phyloP scores from a whole-genome alignment of 2,329 filamentous ascomycete species.

The Didymella sp. region DNA sequence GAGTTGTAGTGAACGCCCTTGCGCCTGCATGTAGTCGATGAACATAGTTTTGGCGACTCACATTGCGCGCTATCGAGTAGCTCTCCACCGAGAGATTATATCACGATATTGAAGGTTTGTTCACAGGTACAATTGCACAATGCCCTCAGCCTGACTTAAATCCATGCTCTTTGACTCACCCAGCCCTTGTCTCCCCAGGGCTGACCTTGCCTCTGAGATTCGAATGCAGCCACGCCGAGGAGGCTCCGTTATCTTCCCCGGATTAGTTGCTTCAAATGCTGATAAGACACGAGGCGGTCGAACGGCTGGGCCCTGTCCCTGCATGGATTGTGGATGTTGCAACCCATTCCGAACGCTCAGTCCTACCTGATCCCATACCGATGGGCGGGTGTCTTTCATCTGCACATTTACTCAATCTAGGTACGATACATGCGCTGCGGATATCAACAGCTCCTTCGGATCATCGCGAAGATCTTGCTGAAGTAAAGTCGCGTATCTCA shows the following conservation, averaged over 20 bases:
- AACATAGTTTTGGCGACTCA: background rate
- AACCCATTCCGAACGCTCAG: background rate
- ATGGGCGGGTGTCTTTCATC: background rate
- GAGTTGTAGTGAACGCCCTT: background rate
- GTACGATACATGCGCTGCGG: background rate
- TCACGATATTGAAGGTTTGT: background rate
- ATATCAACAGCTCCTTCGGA: background rate
- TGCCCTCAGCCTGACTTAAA: background rate
- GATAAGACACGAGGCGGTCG: conserved; percentile 34
- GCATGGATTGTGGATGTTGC: conserved; percentile 7
- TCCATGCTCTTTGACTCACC: conserved; percentile 20
- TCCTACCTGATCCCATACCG: background rate
- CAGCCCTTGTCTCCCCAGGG: conserved; percentile 21
- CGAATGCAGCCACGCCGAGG: conserved; percentile 19
- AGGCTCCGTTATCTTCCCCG: conserved; percentile 29
- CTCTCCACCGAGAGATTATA: background rate
- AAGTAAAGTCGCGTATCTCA: background rate
- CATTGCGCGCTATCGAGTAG: background rate
- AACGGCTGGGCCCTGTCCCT: conserved; percentile 16
- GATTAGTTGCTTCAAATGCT: conserved; percentile 35
- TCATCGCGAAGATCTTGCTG: background rate
- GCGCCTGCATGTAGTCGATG: no score
- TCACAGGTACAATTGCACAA: background rate
- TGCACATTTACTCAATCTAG: background rate
- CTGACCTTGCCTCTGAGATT: conserved; percentile 20